These are phyloP conservation scores for Lojkania enalia DNA, from an alignment of 2,329 filamentous ascomycete genomes.

Conservation along the genomic window DNA sequence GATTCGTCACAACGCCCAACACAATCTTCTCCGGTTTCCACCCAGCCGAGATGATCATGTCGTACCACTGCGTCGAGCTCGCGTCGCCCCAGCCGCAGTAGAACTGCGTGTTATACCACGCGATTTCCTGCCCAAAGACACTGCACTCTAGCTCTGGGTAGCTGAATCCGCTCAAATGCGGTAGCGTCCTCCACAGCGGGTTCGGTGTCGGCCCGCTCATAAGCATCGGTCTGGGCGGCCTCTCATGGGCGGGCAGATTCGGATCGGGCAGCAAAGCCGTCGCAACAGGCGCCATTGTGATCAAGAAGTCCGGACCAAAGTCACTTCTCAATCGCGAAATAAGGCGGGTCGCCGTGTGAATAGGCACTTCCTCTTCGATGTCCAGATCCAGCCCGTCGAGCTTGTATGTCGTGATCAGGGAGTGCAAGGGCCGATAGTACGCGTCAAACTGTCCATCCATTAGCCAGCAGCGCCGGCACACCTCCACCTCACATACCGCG, in stretches of 20 bases:
- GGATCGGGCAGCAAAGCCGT: constrained; percentile 65
- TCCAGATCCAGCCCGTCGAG: constrained; percentile 48
- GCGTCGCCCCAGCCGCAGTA: constrained; percentile 87
- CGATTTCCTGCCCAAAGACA: constrained; percentile 55
- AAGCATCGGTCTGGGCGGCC: constrained; percentile 35
- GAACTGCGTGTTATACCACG: constrained; percentile 91
- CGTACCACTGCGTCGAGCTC: constrained; percentile 54
- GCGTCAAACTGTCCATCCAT: constrained; percentile 61
- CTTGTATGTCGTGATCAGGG: constrained; percentile 62
- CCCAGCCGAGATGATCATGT: constrained; percentile 61
- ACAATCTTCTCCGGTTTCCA: constrained; percentile 77
- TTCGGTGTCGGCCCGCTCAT: constrained; percentile 36
- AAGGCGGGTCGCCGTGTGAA: constrained; percentile 62
- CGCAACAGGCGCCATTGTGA: constrained; percentile 81
- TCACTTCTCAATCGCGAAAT: constrained; percentile 58
- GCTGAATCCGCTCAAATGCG: constrained; percentile 78
- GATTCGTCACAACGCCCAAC: constrained; percentile 78
- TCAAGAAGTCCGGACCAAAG: constrained; percentile 71
- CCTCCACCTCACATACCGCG: constrained; percentile 22
- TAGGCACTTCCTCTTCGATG: constrained; percentile 70
- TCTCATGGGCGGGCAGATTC: constrained; percentile 33
- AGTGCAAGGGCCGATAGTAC: constrained; percentile 71
- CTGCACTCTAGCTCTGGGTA: constrained; percentile 71
- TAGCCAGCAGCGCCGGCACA: constrained; percentile 4
- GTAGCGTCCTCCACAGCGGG: constrained; percentile 40